Evolutionary conservation across 2,329 filamentous ascomycete species (phyloP), one percentile per base, ranked within the genome.

Genomic region (Blastomyces parvus): DNA sequence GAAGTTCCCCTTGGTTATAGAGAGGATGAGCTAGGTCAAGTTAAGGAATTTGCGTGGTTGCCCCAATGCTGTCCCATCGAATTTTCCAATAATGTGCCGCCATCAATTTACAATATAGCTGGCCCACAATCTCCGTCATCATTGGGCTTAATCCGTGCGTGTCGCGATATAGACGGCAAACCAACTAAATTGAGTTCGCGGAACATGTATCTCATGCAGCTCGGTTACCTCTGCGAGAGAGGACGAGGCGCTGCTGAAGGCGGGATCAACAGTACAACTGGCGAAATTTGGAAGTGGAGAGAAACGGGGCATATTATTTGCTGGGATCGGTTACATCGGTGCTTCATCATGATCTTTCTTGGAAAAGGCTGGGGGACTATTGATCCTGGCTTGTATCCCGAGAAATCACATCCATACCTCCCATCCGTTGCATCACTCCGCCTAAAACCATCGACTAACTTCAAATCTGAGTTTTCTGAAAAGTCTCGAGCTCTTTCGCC

Each of bases 291-390:
- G 59, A 59, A 63, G n/a, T 77, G 74, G 72, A 65, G 67, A 52
- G 64, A 68, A 46, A 74, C 74, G 0, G 75, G 74, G 6, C 72
- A 77, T 62, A 71, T 77, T 30, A 69, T 77, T 59, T 69, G 70
- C 36, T 76, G 72, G 71, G 74, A 77, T 64, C 72, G 75, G 42
- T 66, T 66, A 60, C 66, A 65, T 48, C 67, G 69, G 17, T 67
- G 68, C 50, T 68, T 75, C 61, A 60, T 75, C 33, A 64, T 71
- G 33, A 59, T 77, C 6, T 74, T 69, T 66, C 66, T 72, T 44
- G 73, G 72, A 48, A 67, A 69, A 62, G 63, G 61, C 48, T 62
- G 63, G 36, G 69, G 70, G 2, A 55, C 69, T 30, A 65, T 74
- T 22, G 65, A 68, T 59, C 63, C 64, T 22, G 72, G 71, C 14